Evolutionary conservation across 306 rosid genomes (phyloP).

Genomic region (Prunus persica): Prunus_persica_NCBIv2 NC_034015.1:19910501-19911000

Average conservation of each 20-base stretch:
- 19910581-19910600: slow-evolving; percentile 57
- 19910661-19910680: slow-evolving; percentile 26
- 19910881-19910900: slow-evolving; percentile 25
- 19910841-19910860: slow-evolving; percentile 25
- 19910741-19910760: slow-evolving; percentile 30
- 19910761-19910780: slow-evolving; percentile 14
- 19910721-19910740: slow-evolving; percentile 17
- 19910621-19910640: slow-evolving; percentile 26
- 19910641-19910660: slow-evolving; percentile 24
- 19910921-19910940: slow-evolving; percentile 26
- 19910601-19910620: slow-evolving; percentile 16
- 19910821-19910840: slow-evolving; percentile 34
- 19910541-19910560: slow-evolving; percentile 74
- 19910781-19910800: slow-evolving; percentile 24
- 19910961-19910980: slow-evolving; percentile 11
- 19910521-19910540: slow-evolving; percentile 47
- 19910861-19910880: slow-evolving; percentile 24
- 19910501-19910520: slow-evolving; percentile 58
- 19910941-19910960: slow-evolving; percentile 18
- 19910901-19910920: slow-evolving; percentile 23
- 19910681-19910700: slow-evolving; percentile 29
- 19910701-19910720: slow-evolving; percentile 8
- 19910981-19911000: slow-evolving; percentile 26
- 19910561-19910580: slow-evolving; percentile 74
- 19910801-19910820: slow-evolving; percentile 28